Evolutionary conservation across 2,329 filamentous ascomycete species (phyloP), one percentile per base, ranked within the genome.

Genomic region (Alternaria sp.): DNA sequence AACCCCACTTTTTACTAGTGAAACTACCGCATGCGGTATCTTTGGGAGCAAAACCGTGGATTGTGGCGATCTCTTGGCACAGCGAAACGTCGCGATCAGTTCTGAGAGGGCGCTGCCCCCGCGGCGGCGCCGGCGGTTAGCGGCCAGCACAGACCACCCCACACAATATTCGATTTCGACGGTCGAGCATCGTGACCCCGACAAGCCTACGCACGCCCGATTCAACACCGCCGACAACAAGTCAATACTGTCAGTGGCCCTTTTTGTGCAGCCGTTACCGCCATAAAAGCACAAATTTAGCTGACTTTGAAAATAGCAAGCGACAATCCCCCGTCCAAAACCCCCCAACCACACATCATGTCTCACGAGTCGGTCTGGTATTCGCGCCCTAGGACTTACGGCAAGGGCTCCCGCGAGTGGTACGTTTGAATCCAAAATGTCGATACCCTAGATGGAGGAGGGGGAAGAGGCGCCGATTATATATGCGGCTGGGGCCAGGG

Each of bases 331-430:
- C 59, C 23, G 44, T 30, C 45, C 57, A 57, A 45, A 66, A 57
- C 63, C 59, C 65, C 51, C 65, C 17, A 77, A 75, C 80, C 81
- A 82, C 83, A 84, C 85, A 90, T 81, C 81, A 92, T 92, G 90
- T 90, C 90, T 85, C 90, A 92, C 93, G 95, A 98, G 88, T 93
- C 91, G 65, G 93, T 98, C 87, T 99, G 95, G 94, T 97, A 96
- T 91, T 97, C 93, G 82, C 94, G 96, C 85, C 96, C 96, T 82
- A 92, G 94, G 85, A 93, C 85, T 84, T 97, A 96, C 89, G 95
- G 95, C 88, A 97, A 97, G 90, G 95, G 95, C 86, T 87, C 92
- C 84, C 92, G 94, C 85, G 85, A 86, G 83, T 97, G 94, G 94
- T 97, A 93, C 83, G 92, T 86, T 68, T 65, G 28, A 32, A 63